Evolutionary conservation across 164 flowering plant genomes (phyloP), one percentile per base, ranked within the genome.

Genomic region (Cinnamomum chago): DNA sequence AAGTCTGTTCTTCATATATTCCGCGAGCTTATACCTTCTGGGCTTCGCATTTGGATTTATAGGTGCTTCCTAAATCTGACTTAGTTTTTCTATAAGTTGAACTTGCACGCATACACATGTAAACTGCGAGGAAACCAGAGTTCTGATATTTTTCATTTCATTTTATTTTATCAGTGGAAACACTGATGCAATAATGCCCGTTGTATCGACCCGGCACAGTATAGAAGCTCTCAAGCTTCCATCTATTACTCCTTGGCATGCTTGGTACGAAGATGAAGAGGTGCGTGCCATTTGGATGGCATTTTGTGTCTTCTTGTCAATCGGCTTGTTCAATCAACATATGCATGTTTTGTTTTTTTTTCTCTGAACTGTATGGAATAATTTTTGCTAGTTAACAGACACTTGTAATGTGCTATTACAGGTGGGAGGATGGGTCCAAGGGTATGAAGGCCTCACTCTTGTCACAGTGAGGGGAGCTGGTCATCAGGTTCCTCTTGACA

Each of bases 341-440:
- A 2, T 65, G 50, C 70, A 17, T 22, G 5, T 27, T 67, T 28
- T 67, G 2, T 67, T 28, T 67, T 6, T 67, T 4, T 4, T 9
- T 18, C 18, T 13, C 3, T 67, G 70, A 17, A 35, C 67, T 22
- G 13, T 22, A 27, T 27, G 25, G n/a, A 24, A 27, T 65, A 6
- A 9, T 23, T 23, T 5, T 60, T 60, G n/a, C 64, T 40, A 9
- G 52, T 58, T n/a, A 50, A 40, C 10, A 40, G 47, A 40, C 47
- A 40, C 47, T 40, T 40, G 47, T 40, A 40, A 66, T 60, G 64
- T 51, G 50, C 17, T 47, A 1, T 65, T 74, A 68, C 93, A 94
- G 98, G 98, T 94, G 10, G 98, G 96, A 74, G 98, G 98, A 79
- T 94, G 97, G 97, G 88, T 88, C 15, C 86, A 94, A 79, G 90